Evolutionary conservation across 257 asterid species (phyloP).

Genomic region (Voacanga thouarsii): DNA sequence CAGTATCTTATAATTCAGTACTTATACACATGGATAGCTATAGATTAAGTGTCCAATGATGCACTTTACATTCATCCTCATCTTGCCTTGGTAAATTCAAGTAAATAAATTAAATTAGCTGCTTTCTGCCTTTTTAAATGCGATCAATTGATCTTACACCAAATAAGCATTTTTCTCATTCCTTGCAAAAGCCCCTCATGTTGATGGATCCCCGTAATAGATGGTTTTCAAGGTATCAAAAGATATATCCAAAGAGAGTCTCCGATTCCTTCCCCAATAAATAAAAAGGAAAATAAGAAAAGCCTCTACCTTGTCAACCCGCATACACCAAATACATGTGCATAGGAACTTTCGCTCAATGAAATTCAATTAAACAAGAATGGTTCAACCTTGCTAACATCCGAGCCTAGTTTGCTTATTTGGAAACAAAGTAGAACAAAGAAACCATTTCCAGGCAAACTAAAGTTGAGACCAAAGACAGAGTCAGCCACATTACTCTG

Average conservation of each 20-base stretch:
- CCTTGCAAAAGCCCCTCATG: not conserved
- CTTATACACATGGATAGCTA: not conserved
- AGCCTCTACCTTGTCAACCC: not conserved
- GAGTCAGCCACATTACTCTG: not conserved
- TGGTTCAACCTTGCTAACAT: not conserved
- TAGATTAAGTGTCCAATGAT: not conserved
- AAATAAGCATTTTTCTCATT: not conserved
- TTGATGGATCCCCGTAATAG: not conserved
- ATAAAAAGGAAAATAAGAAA: not conserved
- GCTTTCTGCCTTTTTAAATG: not conserved
- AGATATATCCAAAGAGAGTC: not conserved
- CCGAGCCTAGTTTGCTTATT: not conserved
- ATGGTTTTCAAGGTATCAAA: not conserved
- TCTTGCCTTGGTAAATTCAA: not conserved
- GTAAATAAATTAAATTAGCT: not conserved
- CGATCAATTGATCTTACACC: not conserved
- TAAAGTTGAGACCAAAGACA: not conserved
- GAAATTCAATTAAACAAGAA: conserved; percentile 2
- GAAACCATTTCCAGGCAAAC: not conserved
- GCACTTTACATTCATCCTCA: not conserved
- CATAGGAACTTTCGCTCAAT: not conserved
- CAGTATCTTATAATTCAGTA: not conserved
- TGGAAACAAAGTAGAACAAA: not conserved
- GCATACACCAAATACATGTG: not conserved
- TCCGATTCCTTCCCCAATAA: not conserved